Conservation (phyloP, 108 stramenopile species). For the Skeletonema potamos region DNA sequence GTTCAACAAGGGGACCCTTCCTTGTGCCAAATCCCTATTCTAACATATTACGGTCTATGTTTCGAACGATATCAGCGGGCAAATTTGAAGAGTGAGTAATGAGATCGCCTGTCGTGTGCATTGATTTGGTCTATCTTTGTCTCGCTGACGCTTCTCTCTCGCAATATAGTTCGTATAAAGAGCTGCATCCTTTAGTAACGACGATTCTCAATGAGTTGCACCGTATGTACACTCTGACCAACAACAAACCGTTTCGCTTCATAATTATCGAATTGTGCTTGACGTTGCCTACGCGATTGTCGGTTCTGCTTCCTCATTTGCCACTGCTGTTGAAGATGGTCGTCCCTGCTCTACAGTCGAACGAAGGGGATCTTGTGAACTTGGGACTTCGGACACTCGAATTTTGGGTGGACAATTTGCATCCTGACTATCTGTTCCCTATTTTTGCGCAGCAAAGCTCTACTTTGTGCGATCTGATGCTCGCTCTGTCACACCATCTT, state of each 20-base stretch:
- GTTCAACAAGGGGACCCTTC: constrained; percentile 54
- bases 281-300: constrained; percentile 89
- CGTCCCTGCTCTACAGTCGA: constrained; percentile 80
- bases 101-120: background rate
- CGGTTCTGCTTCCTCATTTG: constrained; percentile 91
- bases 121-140: background rate
- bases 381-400: constrained; percentile 90
- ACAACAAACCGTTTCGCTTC: constrained; percentile 43
- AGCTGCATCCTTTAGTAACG: constrained; percentile 79
- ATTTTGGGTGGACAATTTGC: constrained; percentile 97
- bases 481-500: constrained; percentile 82
- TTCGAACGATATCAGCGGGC: constrained; percentile 88
- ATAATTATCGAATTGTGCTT: constrained; percentile 87
- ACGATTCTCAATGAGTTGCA: constrained; percentile 80
- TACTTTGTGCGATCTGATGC: constrained; percentile 67
- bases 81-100: constrained; percentile 83
- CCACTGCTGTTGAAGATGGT: constrained; percentile 88
- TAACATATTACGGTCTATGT: constrained; percentile 79
- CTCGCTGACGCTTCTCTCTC: background rate
- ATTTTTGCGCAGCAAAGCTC: constrained; percentile 64
- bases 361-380: constrained; percentile 83
- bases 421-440: constrained; percentile 84
- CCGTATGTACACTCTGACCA: constrained; percentile 58
- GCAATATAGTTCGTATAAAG: constrained; percentile 60
- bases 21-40: constrained; percentile 76